Percentiles rank a stretch among this genome's conserved stretches.
Evolutionary conservation across 73 alveolate genomes (phyloP).

Genomic region (Paramecium pentaurelia): DNA sequence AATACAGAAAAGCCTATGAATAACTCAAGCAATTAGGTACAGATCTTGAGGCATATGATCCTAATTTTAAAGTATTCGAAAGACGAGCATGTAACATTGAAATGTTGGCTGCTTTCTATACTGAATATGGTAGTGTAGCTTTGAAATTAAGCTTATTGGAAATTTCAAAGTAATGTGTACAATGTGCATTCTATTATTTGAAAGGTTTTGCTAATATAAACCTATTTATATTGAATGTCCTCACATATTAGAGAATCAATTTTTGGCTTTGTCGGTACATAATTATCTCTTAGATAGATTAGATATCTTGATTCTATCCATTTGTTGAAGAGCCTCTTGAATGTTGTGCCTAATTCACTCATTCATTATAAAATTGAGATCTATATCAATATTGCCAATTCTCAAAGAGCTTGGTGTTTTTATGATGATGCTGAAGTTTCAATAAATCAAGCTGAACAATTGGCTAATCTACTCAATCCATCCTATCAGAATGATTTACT

Average conservation of each 20-base stretch:
- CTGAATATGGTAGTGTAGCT: constrained; percentile 12
- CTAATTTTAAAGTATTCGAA: not conserved
- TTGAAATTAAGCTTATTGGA: not conserved
- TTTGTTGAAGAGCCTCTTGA: not conserved
- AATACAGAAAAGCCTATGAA: constrained; percentile 19
- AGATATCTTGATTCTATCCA: constrained; percentile 15
- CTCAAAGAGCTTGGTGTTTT: constrained; percentile 22
- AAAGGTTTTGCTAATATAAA: not conserved
- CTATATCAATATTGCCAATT: not conserved
- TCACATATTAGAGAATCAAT: not conserved
- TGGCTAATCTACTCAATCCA: not conserved
- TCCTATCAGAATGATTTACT: not conserved
- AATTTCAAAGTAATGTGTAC: not conserved
- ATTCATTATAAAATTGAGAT: not conserved
- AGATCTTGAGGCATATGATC: not conserved
- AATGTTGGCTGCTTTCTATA: not conserved
- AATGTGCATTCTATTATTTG: not conserved
- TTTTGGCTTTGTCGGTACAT: constrained; percentile 20
- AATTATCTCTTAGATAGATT: not conserved
- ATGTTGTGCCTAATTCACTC: not conserved
- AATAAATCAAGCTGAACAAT: not conserved
- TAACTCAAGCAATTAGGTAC: not conserved
- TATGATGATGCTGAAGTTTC: not conserved
- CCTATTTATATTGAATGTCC: not conserved
- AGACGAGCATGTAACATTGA: not conserved